These are phyloP conservation scores for Candida tropicalis DNA, from an alignment of 1,139 yeast species.

Conservation along the genomic window DNA sequence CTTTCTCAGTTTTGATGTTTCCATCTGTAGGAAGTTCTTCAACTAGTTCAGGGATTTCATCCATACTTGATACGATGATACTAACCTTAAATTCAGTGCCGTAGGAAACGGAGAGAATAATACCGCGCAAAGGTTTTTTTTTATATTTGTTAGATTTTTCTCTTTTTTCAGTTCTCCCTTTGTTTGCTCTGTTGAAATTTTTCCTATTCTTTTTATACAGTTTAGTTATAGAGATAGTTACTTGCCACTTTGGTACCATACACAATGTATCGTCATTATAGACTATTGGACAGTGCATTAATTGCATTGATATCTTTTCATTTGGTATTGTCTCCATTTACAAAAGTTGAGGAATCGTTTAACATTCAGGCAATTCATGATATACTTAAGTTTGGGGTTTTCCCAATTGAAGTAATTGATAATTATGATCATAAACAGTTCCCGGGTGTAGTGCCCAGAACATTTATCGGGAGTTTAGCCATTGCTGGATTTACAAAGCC, in stretches of 20 bases:
- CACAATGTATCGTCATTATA: slow-evolving; percentile 22
- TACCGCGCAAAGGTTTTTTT: no score
- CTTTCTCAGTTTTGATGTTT: slow-evolving; percentile 11
- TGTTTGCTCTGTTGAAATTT: no score
- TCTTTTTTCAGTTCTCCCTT: no score
- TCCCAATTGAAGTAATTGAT: slow-evolving; percentile 32
- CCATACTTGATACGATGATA: slow-evolving; percentile 22
- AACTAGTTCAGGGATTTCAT: slow-evolving; percentile 58
- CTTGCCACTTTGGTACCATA: no score
- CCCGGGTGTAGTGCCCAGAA: slow-evolving; percentile 90
- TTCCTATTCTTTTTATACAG: slow-evolving; percentile 11
- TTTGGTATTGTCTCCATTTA: slow-evolving; percentile 67
- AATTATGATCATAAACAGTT: slow-evolving; percentile 74
- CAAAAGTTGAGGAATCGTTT: slow-evolving; percentile 95
- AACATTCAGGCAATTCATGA: slow-evolving; percentile 90
- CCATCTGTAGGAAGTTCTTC: slow-evolving; percentile 27
- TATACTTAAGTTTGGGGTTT: slow-evolving; percentile 63
- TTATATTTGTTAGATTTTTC: no score
- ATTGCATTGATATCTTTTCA: slow-evolving; percentile 43
- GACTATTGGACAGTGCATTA: slow-evolving; percentile 26
- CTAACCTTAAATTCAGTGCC: no score
- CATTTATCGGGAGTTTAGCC: slow-evolving; percentile 75
- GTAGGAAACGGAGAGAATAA: slow-evolving; percentile 15
- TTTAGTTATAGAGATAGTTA: background rate
- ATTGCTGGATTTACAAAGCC: slow-evolving; percentile 44